Evolutionary conservation across 2,329 filamentous ascomycete species (phyloP).

Genomic region (Calonectria hawksworthii): DNA sequence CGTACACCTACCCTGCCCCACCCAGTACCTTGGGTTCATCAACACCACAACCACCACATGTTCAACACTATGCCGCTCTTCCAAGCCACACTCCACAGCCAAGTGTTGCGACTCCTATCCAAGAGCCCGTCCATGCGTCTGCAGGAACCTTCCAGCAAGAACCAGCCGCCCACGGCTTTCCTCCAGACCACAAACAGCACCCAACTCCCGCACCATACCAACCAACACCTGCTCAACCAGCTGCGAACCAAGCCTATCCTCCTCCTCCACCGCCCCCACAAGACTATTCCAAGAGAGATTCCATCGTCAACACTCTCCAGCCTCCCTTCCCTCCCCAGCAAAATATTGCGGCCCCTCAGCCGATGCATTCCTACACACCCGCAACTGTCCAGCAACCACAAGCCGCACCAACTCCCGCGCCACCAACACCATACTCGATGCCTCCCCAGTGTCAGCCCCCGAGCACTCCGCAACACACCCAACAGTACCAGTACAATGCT

Average conservation of each 20-base stretch:
- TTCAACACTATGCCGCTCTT: neutral
- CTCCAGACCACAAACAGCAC: constrained; percentile 2
- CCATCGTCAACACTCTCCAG: neutral
- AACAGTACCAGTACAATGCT: neutral
- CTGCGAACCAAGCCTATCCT: neutral
- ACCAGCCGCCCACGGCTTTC: neutral
- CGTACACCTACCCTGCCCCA: neutral
- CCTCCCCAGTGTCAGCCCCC: neutral
- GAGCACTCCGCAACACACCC: constrained; percentile 8
- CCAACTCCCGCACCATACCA: neutral
- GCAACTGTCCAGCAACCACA: neutral
- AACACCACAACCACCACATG: neutral
- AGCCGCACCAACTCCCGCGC: neutral
- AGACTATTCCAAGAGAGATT: constrained; percentile 20
- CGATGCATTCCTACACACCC: neutral
- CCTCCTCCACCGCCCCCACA: neutral
- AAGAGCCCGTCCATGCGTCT: neutral
- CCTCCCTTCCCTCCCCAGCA: constrained; percentile 33
- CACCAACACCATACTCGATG: constrained; percentile 9
- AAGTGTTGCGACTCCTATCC: neutral
- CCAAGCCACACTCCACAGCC: neutral
- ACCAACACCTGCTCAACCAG: neutral
- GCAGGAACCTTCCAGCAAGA: neutral
- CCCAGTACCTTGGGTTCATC: neutral
- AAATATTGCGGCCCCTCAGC: constrained; percentile 8